Conservation (phyloP, 2,329 filamentous ascomycete species). For the Botrytis medusae region DNA sequence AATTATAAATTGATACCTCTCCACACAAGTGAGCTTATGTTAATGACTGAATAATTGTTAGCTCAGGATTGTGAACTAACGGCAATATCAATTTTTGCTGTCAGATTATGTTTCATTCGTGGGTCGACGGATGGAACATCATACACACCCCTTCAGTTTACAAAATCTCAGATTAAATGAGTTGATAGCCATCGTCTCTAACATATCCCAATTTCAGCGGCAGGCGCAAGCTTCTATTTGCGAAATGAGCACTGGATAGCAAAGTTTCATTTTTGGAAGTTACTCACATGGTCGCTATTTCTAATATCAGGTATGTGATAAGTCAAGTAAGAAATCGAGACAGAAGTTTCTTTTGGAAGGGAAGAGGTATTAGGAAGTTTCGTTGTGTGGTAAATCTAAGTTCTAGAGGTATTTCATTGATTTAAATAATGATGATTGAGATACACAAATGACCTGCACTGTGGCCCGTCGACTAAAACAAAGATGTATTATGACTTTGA, state of each 20-base stretch:
- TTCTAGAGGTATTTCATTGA: accelerated
- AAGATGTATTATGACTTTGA: not conserved
- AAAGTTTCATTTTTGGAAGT: not conserved
- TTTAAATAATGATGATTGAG: not conserved
- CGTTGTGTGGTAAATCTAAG: accelerated
- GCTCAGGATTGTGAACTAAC: too few relatives aligned
- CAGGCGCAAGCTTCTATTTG: not conserved
- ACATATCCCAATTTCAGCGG: not conserved
- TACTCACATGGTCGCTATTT: not conserved
- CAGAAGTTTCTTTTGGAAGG: not conserved
- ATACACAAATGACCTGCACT: accelerated
- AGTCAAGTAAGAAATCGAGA: not conserved
- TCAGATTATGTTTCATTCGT: not conserved
- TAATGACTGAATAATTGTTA: not conserved
- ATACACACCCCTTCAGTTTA: not conserved
- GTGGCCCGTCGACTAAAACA: accelerated
- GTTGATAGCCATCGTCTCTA: not conserved
- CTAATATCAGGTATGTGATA: not conserved
- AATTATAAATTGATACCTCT: not conserved
- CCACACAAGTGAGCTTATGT: not conserved
- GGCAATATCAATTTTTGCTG: not conserved
- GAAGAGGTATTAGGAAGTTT: not conserved
- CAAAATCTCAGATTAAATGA: not conserved
- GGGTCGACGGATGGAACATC: not conserved
- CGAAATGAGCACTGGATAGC: too few relatives aligned